Evolutionary conservation across 352 stramenopile genomes (phyloP).

Genomic region (Globisporangium echinulatum): DNA sequence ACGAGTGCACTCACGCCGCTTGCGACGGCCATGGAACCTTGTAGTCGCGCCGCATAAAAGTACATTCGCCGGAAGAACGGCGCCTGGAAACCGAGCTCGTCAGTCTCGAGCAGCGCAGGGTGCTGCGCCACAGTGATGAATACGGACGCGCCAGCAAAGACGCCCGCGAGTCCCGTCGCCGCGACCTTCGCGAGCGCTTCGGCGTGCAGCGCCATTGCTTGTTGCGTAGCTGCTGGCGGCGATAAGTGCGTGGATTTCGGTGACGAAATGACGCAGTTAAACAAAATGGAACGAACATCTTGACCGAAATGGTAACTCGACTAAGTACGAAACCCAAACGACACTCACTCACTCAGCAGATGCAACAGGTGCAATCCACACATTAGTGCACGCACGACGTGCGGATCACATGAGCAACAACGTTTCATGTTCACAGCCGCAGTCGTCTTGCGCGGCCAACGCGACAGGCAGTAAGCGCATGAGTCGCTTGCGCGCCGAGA

Average conservation of each 20-base stretch:
- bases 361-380: no score
- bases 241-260: no score
- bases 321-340: no score
- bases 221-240: no score
- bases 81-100: constrained; percentile 46
- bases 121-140: constrained; percentile 75
- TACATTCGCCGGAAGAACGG: constrained; percentile 79
- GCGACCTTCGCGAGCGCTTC: constrained; percentile 56
- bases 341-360: no score
- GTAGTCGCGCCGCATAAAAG: constrained; percentile 60
- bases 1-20: constrained; percentile 44
- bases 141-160: constrained; percentile 58
- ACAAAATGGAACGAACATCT: no score
- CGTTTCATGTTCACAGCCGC: no score
- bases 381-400: no score
- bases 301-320: no score
- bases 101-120: constrained; percentile 56
- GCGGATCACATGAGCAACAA: no score
- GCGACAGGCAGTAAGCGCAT: constrained; percentile 9
- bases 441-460: no score
- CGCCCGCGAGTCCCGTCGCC: constrained; percentile 48
- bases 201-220: constrained; percentile 28
- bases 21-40: constrained; percentile 47
- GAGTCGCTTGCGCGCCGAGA: constrained; percentile 39
- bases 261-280: no score